Conservation (phyloP, 2,329 filamentous ascomycete genomes). For the Pseudogymnoascus sp. region DNA sequence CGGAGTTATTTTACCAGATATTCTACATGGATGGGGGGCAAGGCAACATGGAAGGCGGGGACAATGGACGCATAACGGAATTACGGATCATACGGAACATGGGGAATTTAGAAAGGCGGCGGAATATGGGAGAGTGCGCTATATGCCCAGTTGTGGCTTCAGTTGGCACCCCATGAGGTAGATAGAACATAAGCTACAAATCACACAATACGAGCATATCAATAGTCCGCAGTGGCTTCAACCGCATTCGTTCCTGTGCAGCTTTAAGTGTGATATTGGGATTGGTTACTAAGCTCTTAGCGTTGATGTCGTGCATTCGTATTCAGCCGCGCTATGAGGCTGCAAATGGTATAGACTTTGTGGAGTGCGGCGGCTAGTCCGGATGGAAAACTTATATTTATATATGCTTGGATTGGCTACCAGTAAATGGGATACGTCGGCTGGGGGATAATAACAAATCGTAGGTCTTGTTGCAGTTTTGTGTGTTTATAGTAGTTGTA, state of each 20-base stretch:
- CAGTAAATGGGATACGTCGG: no score
- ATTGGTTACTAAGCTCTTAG: neutral
- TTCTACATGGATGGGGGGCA: neutral
- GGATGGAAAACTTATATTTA: neutral
- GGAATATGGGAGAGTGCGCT: neutral
- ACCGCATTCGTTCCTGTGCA: neutral
- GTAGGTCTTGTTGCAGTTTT: neutral
- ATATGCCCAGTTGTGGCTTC: neutral
- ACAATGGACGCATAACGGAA: neutral
- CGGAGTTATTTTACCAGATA: neutral
- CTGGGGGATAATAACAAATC: no score
- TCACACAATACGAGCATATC: neutral
- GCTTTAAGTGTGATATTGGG: neutral
- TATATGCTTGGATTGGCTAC: no score
- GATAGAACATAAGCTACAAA: neutral
- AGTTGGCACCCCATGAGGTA: neutral
- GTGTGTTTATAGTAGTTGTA: neutral
- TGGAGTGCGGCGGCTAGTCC: neutral
- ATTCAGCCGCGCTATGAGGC: neutral
- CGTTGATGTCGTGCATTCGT: conserved; percentile 1
- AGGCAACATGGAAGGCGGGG: neutral
- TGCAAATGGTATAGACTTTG: neutral
- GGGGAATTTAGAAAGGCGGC: neutral
- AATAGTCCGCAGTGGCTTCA: neutral
- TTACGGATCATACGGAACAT: conserved; percentile 1